Base-by-base conservation (phyloP, 305 asterid species). In the Rubia balearica region DNA sequence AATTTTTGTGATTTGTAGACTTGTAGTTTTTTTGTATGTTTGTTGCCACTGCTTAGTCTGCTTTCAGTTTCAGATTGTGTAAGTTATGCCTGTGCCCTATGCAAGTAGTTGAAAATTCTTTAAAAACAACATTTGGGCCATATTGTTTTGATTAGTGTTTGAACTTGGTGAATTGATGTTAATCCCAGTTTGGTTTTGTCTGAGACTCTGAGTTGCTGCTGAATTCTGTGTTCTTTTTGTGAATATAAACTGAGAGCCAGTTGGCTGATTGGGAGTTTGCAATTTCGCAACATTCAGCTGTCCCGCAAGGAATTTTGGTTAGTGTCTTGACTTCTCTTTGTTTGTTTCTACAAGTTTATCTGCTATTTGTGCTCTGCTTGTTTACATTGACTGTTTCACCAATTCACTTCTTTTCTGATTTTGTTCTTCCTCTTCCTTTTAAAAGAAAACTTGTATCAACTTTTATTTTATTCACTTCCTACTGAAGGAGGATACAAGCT, bases 261-360 rank as follows among this genome's bases (percentile, higher is more conserved):
- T 85, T 94, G 78, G 85, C 92, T 51, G 96, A 94, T 75, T 94
- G 99, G 99, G 98, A 91, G 80, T 94, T 91, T 81, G 88, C 96
- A 38, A 88, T 91, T 83, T 80, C 96, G 38, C 99, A 94, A 80
- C 99, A 94, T 81, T 94, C 99, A 72, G 99, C 99, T 71, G 97
- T 90, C 73, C 99, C 99, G 41, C 96, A 89, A 76, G 99, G 99
- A 77, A 77, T 94, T 72, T 79, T 94, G 98, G 99, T 94, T 81
- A 48, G 83, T 45, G 61, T 68, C 63, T 67, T 72, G 14, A 19
- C 7, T 24, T 38, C n/a, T 13, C 19, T 74, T 5, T 14, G 38
- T 38, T 21, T 41, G 19, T 42, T 8, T 64, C 12, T 41, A 4
- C 5, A 57, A 10, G 30, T 43, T 65, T 57, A 12, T 30, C 6